These are phyloP conservation scores for Rhizophora mangle DNA, from an alignment of 345 rosid genomes.

Conservation along the genomic window DNA sequence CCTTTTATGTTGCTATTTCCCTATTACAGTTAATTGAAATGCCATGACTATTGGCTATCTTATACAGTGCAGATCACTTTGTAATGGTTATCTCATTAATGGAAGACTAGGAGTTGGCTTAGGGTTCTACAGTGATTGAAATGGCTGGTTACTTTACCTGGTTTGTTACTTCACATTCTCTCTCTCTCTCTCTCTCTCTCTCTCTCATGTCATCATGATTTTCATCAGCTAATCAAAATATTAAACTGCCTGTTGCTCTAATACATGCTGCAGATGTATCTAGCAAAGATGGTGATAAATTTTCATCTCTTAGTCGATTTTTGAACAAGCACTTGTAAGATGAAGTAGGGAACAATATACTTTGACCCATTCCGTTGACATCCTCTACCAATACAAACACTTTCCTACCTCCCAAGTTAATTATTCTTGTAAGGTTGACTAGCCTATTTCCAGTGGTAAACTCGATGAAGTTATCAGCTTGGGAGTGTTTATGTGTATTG, in stretches of 20 bases:
- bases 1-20: too few relatives aligned
- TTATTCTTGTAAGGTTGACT: too few relatives aligned
- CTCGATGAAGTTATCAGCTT: background rate
- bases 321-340: background rate
- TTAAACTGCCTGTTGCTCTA: conserved; percentile 1
- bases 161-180: background rate
- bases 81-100: too few relatives aligned
- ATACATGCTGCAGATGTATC: conserved; percentile 9
- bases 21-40: too few relatives aligned
- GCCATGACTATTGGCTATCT: too few relatives aligned
- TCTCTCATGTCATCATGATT: background rate
- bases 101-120: too few relatives aligned
- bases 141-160: too few relatives aligned
- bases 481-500: conserved; percentile 8
- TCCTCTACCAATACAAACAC: too few relatives aligned
- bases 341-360: background rate
- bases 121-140: too few relatives aligned
- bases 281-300: background rate
- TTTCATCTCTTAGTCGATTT: background rate
- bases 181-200: background rate
- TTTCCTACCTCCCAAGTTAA: too few relatives aligned
- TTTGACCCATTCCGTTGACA: background rate
- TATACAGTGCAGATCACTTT: too few relatives aligned
- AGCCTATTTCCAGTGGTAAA: background rate
- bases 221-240: background rate